A percentile compares a stretch with the other conserved stretches of the same genome.
These are phyloP conservation scores for Hygrophorus russula DNA, from an alignment of 768 basidiomycete species.

Conservation along the genomic window DNA sequence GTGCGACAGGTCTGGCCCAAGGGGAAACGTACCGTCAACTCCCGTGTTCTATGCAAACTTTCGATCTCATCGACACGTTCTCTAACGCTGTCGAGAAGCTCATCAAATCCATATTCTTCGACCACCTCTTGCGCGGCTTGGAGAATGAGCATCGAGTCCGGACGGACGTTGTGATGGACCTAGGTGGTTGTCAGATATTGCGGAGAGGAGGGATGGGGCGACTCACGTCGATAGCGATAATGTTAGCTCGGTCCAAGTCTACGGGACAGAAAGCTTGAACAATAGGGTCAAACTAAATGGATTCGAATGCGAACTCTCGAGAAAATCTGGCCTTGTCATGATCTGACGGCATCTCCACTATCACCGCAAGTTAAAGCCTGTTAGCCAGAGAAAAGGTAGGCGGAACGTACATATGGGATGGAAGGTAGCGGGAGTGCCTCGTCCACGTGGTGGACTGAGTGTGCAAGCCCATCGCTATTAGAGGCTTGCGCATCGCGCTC, in stretches of 20 bases:
- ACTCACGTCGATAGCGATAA: conserved; percentile 71
- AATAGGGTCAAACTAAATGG: not conserved
- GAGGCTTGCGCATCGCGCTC: conserved; percentile 26
- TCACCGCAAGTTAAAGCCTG: conserved; percentile 4
- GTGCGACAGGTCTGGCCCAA: conserved; percentile 6
- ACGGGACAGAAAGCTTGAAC: not conserved
- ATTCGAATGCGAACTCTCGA: conserved; percentile 43
- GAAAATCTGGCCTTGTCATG: conserved; percentile 77
- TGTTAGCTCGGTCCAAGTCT: conserved; percentile 60
- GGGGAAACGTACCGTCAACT: conserved; percentile 47
- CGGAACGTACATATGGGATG: conserved; percentile 44
- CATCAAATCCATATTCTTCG: conserved; percentile 68
- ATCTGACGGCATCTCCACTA: conserved; percentile 65
- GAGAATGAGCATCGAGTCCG: conserved; percentile 70
- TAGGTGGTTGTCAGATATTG: conserved; percentile 17
- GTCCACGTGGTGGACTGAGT: conserved; percentile 10
- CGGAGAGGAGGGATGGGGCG: not conserved
- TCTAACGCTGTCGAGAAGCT: conserved; percentile 60
- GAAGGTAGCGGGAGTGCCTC: conserved; percentile 46
- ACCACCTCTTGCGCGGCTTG: conserved; percentile 63
- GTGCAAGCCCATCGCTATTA: conserved; percentile 13
- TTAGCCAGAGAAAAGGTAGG: not conserved
- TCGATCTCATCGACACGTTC: conserved; percentile 82
- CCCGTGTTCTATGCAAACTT: conserved; percentile 67
- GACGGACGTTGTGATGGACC: conserved; percentile 66